A percentile compares a stretch with the other conserved stretches of the same genome.
Conservation (phyloP, 176 grass and related monocot genomes). For the Bonia amplexicaulis region DNA sequence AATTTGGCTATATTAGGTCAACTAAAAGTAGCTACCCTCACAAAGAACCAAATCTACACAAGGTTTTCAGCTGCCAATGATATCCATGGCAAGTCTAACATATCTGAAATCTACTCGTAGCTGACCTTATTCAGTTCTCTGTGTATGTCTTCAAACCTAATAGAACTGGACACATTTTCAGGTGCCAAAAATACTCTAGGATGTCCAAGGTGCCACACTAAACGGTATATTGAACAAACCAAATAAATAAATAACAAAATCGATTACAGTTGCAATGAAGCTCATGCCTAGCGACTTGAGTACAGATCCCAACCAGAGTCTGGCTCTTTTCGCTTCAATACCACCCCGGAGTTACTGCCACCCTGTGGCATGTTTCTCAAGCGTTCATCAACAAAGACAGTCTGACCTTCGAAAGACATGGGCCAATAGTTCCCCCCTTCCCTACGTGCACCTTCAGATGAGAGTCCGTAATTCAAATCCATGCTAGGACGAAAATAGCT, state of each 20-base stretch:
- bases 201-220: conserved; percentile 27
- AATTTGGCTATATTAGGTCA: conserved; percentile 29
- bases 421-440: conserved; percentile 38
- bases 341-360: conserved; percentile 17
- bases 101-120: conserved; percentile 40
- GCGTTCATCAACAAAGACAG: conserved; percentile 48
- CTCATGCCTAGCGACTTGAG: conserved; percentile 21
- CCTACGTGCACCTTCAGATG: conserved; percentile 39
- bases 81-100: conserved; percentile 22
- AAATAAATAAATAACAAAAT: conserved; percentile 29
- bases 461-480: conserved; percentile 38
- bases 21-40: conserved; percentile 32
- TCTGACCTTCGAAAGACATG: conserved; percentile 36
- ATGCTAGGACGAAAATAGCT: conserved; percentile 43
- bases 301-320: conserved; percentile 60
- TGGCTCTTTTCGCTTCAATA: conserved; percentile 61
- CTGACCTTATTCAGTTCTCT: conserved; percentile 41
- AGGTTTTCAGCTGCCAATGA: conserved; percentile 28
- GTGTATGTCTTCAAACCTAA: conserved; percentile 35
- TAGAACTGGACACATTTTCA: conserved; percentile 42
- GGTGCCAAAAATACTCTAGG: conserved; percentile 34
- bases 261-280: conserved; percentile 21
- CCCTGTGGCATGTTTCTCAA: conserved; percentile 35
- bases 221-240: conserved; percentile 5
- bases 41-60: conserved; percentile 52